Base-by-base conservation (phyloP, 768 basidiomycete genomes). In the Phylloporus sp. region DNA sequence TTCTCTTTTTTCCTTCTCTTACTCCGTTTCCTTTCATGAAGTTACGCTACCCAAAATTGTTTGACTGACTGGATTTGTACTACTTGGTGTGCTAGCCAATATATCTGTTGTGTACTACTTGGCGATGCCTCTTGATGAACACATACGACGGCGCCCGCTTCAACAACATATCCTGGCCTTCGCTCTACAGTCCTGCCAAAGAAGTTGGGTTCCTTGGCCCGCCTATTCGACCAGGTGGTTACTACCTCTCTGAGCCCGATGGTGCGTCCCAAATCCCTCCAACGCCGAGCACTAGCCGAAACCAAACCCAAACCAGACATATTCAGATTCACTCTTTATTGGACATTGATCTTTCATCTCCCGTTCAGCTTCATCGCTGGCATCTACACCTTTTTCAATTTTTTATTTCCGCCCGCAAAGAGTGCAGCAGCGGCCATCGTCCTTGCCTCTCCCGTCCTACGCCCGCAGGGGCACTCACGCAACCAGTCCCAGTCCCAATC, bases 311-410 rank as follows among this genome's bases (percentile, higher is more conserved):
- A 22, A 23, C 23, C 26, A 77, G 76, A 74, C 39, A 55, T 78
- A 40, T 77, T 76, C 58, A 65, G 56, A 12, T 77, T 77, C 63
- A 77, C 75, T 10, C 66, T 78, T 11, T 77, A 76, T 56, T 77
- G 76, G 76, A 74, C 73, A 1, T 49, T 77, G n/a, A 63, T 77
- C 24, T 73, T 77, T 56, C 71, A 77, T 59, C 64, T 64, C n/a
- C 76, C 77, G 0, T 60, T 72, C 36, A 77, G 70, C 50, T 52
- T 71, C 27, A 31, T 74, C 29, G 70, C 72, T 50, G 75, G 76
- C 6, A 45, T 54, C 2, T 76, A 75, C 45, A 74, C 75, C 1
- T 75, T 74, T 55, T 51, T 72, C 45, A 77, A 77, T 44, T 63
- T 77, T 29, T 53, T 69, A 4, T 72, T 73, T 50, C 72, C 73